Percentiles rank a stretch among this genome's conserved stretches.
phyloP scores from a whole-genome alignment of 768 basidiomycete genomes.

The Rhizopogon vesiculosus region DNA sequence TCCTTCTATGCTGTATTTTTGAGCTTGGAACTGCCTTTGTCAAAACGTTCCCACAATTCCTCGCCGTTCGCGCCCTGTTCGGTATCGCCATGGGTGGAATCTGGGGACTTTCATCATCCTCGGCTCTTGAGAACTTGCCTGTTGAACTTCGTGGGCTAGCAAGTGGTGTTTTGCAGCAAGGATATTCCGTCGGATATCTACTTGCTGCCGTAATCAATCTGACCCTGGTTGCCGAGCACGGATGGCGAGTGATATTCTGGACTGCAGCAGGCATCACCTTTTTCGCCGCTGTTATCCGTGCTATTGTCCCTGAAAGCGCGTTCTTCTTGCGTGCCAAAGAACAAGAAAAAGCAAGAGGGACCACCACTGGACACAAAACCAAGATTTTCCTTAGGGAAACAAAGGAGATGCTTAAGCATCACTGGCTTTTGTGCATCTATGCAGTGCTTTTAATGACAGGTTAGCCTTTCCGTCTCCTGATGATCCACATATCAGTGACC shows the following conservation, averaged over 20 bases:
- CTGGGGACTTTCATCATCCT: constrained; percentile 81
- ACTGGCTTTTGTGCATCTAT: constrained; percentile 84
- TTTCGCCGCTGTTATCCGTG: constrained; percentile 64
- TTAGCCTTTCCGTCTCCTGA: constrained; percentile 9
- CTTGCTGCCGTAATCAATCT: constrained; percentile 83
- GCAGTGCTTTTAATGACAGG: constrained; percentile 77
- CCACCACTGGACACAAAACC: constrained; percentile 46
- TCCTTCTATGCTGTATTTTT: constrained; percentile 64
- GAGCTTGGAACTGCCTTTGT: constrained; percentile 82
- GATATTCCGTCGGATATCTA: constrained; percentile 84
- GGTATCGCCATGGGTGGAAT: constrained; percentile 88
- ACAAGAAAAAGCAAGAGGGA: constrained; percentile 39
- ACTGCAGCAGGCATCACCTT: constrained; percentile 64
- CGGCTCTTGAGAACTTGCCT: constrained; percentile 86
- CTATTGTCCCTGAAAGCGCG: constrained; percentile 71
- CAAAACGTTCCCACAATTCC: constrained; percentile 70
- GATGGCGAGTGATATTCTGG: constrained; percentile 85
- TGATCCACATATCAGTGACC: not conserved
- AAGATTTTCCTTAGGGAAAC: constrained; percentile 70
- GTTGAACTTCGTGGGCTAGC: constrained; percentile 82
- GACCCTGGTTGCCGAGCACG: constrained; percentile 37
- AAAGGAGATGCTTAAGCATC: constrained; percentile 67
- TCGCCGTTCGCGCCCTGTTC: constrained; percentile 78
- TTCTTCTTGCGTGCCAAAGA: constrained; percentile 65
- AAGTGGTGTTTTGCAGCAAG: constrained; percentile 83